phyloP scores from a whole-genome alignment of 345 rosid genomes.

The Eucalyptus rudis region DNA sequence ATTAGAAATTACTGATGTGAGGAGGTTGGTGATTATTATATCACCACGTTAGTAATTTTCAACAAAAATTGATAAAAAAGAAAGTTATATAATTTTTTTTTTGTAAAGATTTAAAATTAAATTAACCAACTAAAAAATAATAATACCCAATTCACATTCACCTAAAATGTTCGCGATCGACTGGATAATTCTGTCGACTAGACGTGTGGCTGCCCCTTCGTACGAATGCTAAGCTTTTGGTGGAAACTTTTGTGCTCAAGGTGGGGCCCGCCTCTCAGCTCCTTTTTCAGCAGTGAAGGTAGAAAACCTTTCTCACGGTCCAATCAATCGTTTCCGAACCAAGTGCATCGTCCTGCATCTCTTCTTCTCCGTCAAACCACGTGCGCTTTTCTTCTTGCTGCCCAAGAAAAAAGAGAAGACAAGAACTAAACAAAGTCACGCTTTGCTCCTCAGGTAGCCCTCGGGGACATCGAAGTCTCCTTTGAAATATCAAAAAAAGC shows the following conservation, averaged over 20 bases:
- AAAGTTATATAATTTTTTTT: no score
- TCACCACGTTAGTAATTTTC: accelerated
- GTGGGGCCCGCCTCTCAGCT: neutral
- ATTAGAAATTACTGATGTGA: accelerated
- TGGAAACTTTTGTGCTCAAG: neutral
- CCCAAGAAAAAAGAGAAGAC: neutral
- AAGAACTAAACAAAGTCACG: neutral
- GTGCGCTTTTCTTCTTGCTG: neutral
- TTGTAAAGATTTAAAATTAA: no score
- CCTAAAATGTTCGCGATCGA: neutral
- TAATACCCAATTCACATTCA: no score
- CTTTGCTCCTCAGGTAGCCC: neutral
- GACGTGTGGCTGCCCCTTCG: neutral
- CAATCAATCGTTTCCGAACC: neutral
- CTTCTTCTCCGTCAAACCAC: neutral
- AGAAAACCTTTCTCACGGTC: neutral
- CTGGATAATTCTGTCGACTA: neutral
- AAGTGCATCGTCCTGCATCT: neutral
- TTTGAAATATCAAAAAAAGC: neutral
- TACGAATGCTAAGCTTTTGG: neutral
- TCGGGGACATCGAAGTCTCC: neutral
- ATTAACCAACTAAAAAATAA: no score
- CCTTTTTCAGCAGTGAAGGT: neutral
- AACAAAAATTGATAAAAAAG: neutral
- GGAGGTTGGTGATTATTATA: neutral